Percentiles rank a stretch among this genome's conserved stretches.
These are phyloP conservation scores for Yarrowia deformans DNA, from an alignment of 805 yeast species.

Conservation along the genomic window DNA sequence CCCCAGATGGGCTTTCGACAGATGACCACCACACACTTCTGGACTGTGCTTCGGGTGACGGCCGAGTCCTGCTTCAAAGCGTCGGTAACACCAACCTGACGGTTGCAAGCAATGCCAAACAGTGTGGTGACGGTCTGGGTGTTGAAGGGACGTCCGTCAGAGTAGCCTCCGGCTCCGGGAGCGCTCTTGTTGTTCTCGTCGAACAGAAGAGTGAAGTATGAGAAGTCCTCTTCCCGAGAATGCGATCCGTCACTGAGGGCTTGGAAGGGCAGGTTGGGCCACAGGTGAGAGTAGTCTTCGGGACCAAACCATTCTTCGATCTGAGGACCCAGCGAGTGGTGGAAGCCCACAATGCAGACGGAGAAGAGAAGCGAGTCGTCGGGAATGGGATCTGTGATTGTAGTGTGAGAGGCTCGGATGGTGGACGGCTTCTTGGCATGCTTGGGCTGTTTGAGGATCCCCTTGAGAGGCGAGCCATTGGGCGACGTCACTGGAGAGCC, in stretches of 20 bases:
- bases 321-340: constrained; percentile 92
- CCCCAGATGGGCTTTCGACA: constrained; percentile 82
- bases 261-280: constrained; percentile 92
- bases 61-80: constrained; percentile 65
- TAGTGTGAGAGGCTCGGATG: constrained; percentile 19
- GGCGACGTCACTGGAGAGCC: constrained; percentile 16
- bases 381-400: constrained; percentile 33
- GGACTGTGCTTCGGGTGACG: constrained; percentile 85
- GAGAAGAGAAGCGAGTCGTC: constrained; percentile 66
- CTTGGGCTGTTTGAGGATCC: constrained; percentile 16
- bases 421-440: constrained; percentile 13
- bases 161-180: constrained; percentile 51
- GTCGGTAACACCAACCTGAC: constrained; percentile 75
- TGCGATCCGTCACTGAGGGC: constrained; percentile 97
- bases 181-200: constrained; percentile 60
- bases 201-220: constrained; percentile 83
- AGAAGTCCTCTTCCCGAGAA: constrained; percentile 88
- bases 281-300: constrained; percentile 57
- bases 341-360: constrained; percentile 89
- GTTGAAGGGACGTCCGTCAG: constrained; percentile 54
- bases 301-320: constrained; percentile 85
- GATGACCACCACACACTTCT: constrained; percentile 88
- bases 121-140: constrained; percentile 65
- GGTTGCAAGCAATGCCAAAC: constrained; percentile 94
- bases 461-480: constrained; percentile 5